Percentiles rank a stretch among this genome's conserved stretches.
phyloP scores from a whole-genome alignment of 2,329 filamentous ascomycete species.

The Apiospora hydei region DNA sequence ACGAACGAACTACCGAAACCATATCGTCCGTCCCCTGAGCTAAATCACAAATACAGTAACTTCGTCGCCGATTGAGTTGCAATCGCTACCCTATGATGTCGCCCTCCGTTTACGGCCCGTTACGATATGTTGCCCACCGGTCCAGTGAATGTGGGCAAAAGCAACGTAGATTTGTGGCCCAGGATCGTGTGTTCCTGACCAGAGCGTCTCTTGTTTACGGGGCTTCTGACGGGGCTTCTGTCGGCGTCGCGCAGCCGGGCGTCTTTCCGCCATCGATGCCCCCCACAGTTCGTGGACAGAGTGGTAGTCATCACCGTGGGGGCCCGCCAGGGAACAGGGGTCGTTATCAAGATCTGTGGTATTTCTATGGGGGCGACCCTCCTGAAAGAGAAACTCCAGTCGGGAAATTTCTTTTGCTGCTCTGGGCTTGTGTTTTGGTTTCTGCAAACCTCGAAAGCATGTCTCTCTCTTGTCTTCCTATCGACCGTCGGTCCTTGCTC shows the following conservation, averaged over 20 bases:
- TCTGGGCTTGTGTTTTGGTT: neutral
- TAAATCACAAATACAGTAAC: neutral
- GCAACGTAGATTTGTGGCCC: neutral
- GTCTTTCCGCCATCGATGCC: neutral
- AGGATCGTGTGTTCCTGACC: neutral
- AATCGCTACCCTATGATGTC: neutral
- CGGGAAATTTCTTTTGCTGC: neutral
- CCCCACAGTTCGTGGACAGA: neutral
- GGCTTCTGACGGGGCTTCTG: neutral
- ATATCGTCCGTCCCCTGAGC: neutral
- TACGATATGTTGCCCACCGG: neutral
- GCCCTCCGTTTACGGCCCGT: neutral
- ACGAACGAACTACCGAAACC: neutral
- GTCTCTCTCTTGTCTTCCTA: neutral
- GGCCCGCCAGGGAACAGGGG: neutral
- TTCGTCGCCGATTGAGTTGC: neutral
- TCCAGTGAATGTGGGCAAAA: neutral
- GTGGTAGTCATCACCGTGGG: neutral
- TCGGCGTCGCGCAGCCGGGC: neutral
- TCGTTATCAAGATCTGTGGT: neutral
- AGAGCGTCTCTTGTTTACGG: neutral
- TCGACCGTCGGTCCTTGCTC: neutral
- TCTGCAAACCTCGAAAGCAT: neutral
- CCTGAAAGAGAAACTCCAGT: neutral
- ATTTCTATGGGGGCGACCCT: neutral